These are phyloP conservation scores for Ochetophila trinervis DNA, from an alignment of 306 rosid genomes.

Conservation along the genomic window DNA sequence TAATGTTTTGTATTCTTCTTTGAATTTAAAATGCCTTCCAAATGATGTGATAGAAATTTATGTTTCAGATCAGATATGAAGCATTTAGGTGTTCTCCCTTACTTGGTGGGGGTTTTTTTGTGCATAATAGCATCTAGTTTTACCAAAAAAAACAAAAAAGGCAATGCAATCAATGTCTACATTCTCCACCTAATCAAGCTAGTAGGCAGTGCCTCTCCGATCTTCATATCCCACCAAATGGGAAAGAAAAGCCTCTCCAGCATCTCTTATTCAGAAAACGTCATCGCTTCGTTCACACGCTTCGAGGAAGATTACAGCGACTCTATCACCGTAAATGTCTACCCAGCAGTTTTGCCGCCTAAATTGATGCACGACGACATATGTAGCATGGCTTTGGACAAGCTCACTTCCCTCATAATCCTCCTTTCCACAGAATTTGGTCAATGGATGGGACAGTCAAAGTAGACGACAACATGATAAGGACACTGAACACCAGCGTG, in stretches of 20 bases:
- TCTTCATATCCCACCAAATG: slow-evolving; percentile 52
- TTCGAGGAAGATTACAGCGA: slow-evolving; percentile 33
- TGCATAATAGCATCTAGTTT: too few relatives aligned
- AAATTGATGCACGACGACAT: slow-evolving; percentile 60
- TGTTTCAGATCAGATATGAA: too few relatives aligned
- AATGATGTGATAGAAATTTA: too few relatives aligned
- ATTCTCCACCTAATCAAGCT: slow-evolving; percentile 61
- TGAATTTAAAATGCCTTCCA: too few relatives aligned
- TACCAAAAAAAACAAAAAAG: slow-evolving; percentile 42
- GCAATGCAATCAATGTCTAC: slow-evolving; percentile 28
- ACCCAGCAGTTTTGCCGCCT: slow-evolving; percentile 41
- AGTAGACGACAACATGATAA: slow-evolving; percentile 33
- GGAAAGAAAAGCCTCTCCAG: slow-evolving; percentile 22
- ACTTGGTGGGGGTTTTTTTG: too few relatives aligned
- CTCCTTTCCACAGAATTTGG: slow-evolving; percentile 67
- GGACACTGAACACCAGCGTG: slow-evolving; percentile 43
- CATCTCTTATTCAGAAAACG: slow-evolving; percentile 24
- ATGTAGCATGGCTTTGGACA: slow-evolving; percentile 46
- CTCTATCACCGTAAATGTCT: slow-evolving; percentile 29
- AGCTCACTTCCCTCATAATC: slow-evolving; percentile 40
- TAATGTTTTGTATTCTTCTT: too few relatives aligned
- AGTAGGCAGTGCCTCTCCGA: slow-evolving; percentile 52
- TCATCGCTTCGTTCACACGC: slow-evolving; percentile 34
- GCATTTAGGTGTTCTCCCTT: too few relatives aligned
- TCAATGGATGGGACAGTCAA: slow-evolving; percentile 41